Conservation (phyloP, 1,284 basidiomycete species). For the Ganoderma multipileum region DNA sequence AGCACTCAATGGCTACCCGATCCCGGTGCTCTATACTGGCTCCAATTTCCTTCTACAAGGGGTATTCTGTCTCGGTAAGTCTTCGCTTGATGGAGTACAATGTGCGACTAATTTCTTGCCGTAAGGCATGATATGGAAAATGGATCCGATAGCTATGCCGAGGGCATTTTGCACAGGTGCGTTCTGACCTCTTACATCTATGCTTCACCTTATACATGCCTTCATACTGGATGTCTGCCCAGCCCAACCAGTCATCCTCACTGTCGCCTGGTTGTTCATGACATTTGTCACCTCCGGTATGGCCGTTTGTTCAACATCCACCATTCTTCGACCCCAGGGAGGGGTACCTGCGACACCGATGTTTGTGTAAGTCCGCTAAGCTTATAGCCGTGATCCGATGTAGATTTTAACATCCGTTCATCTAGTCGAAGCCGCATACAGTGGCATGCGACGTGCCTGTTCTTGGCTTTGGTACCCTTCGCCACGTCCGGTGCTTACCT, state of each 20-base stretch:
- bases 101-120: neutral
- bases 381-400: neutral
- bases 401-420: neutral
- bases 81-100: neutral
- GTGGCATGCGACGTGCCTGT: slow-evolving; percentile 49
- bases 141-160: slow-evolving; percentile 67
- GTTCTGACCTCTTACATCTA: slow-evolving; percentile 21
- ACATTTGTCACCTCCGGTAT: slow-evolving; percentile 59
- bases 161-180: slow-evolving; percentile 60
- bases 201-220: neutral
- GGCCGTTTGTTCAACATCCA: slow-evolving; percentile 53
- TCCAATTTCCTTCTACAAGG: slow-evolving; percentile 56
- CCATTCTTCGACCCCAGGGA: slow-evolving; percentile 54
- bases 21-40: slow-evolving; percentile 51
- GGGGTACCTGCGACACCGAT: slow-evolving; percentile 40
- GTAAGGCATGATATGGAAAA: slow-evolving; percentile 66
- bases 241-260: slow-evolving; percentile 58
- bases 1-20: slow-evolving; percentile 49
- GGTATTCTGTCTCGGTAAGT: slow-evolving; percentile 51
- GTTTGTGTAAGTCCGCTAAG: slow-evolving; percentile 37
- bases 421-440: slow-evolving; percentile 28
- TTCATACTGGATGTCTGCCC: neutral
- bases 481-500: slow-evolving; percentile 51
- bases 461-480: slow-evolving; percentile 51
- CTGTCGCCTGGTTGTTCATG: slow-evolving; percentile 54